Evolutionary conservation across 2,329 filamentous ascomycete genomes (phyloP).

Genomic region (Corinectria fuckeliana): DNA sequence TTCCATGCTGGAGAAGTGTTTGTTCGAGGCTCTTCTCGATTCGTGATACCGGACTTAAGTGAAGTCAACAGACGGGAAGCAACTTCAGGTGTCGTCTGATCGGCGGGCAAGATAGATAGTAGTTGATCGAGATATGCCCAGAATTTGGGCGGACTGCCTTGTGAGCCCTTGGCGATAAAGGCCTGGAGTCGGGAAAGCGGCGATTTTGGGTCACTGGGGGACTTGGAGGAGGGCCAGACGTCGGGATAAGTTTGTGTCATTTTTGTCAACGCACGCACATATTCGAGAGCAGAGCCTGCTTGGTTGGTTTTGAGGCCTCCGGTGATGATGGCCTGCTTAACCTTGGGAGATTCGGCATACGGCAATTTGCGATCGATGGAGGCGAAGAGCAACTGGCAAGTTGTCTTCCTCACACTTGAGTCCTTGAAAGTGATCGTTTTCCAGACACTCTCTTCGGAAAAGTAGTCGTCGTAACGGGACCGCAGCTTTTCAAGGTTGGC

Average conservation of each 20-base stretch:
- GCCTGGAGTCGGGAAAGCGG: conserved; percentile 65
- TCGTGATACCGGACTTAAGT: conserved; percentile 73
- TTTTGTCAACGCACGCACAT: conserved; percentile 68
- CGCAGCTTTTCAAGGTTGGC: conserved; percentile 66
- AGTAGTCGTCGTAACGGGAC: conserved; percentile 68
- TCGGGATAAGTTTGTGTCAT: conserved; percentile 71
- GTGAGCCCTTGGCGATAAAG: conserved; percentile 84
- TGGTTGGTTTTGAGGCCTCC: conserved; percentile 78
- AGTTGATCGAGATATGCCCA: conserved; percentile 75
- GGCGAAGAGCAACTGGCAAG: conserved; percentile 57
- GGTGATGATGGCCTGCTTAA: conserved; percentile 68
- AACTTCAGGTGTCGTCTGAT: conserved; percentile 53
- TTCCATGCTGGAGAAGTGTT: conserved; percentile 76
- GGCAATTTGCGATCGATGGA: conserved; percentile 58
- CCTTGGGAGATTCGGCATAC: conserved; percentile 55
- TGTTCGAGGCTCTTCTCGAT: conserved; percentile 74
- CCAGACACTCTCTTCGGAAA: conserved; percentile 73
- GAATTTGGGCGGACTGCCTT: conserved; percentile 73
- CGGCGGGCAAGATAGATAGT: conserved; percentile 63
- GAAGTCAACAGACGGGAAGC: conserved; percentile 69
- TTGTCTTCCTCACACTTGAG: conserved; percentile 55
- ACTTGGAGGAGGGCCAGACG: conserved; percentile 70
- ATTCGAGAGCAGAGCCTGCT: conserved; percentile 74
- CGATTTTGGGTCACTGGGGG: conserved; percentile 56
- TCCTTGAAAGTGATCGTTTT: conserved; percentile 70